Evolutionary conservation across 805 yeast genomes (phyloP), one percentile per base, ranked within the genome.

Genomic region (Tetrapisispora nanseiensis): DNA sequence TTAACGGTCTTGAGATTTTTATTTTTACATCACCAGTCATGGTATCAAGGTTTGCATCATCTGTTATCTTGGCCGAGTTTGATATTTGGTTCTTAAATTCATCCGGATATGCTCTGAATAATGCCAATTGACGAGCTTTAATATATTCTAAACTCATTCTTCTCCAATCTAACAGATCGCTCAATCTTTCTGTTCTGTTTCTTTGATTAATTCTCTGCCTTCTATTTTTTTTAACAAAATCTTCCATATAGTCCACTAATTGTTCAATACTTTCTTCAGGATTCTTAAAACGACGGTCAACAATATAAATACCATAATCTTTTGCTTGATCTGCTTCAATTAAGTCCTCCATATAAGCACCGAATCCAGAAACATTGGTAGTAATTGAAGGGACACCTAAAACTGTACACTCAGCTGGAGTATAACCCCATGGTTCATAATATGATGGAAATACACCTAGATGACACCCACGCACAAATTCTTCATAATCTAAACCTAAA

Each of bases 351-450:
- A 90, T 90, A 68, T 90, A 90, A 51, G 97, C 94, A 39, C 98
- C 98, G 60, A 90, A 90, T 1, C 98, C 98, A 2, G 96, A 86
- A 46, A 90, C 69, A 62, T 90, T 90, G 33, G 98, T 90, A 10
- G 98, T 89, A 56, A 90, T 85, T 7, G 96, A 86, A n/a, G 98
- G 98, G 46, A 92, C 95, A 44, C 98, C 97, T 97, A 90, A 92
- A 19, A 92, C 98, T 0, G 98, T 90, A 70, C 98, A 92, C 63
- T 90, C 98, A 7, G 97, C 97, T 3, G 98, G 98, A 2, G 98
- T 90, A 65, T 90, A 90, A 29, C 98, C 98, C 98, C 98, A 90
- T 3, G 98, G 98, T 67, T 90, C 98, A 61, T 90, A 90, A 67
- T 92, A 90, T 0, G 96, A 86, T 38, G 98, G 97, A 80, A 90